These are phyloP conservation scores for Phytophthora ramorum DNA, from an alignment of 352 stramenopile species.

Conservation along the genomic window DNA sequence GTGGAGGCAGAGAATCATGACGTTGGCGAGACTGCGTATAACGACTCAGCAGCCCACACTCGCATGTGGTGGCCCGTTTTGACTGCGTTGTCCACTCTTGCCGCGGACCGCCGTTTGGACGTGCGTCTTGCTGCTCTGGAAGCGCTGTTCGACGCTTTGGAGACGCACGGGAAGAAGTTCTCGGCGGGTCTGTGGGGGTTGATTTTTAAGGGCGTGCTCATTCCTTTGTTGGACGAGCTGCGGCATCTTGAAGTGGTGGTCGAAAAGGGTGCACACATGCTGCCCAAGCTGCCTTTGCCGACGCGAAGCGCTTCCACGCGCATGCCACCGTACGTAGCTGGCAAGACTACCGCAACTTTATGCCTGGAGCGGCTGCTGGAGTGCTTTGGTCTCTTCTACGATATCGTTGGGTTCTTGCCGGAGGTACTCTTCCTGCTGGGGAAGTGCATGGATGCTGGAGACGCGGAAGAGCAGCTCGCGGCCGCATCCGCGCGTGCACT, in stretches of 20 bases:
- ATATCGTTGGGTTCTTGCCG: conserved; percentile 76
- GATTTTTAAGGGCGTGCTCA: conserved; percentile 88
- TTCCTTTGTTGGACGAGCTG: conserved; percentile 84
- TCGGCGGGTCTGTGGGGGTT: conserved; percentile 79
- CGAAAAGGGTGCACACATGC: conserved; percentile 45
- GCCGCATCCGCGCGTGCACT: conserved; percentile 61
- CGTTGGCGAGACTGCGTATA: conserved; percentile 50
- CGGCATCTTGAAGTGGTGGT: conserved; percentile 71
- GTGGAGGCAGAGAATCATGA: conserved; percentile 14
- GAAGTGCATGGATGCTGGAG: conserved; percentile 82
- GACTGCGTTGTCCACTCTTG: conserved; percentile 94
- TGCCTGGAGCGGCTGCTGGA: conserved; percentile 71
- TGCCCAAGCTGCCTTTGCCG: conserved; percentile 53
- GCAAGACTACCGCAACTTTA: conserved; percentile 69
- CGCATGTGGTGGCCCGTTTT: conserved; percentile 96
- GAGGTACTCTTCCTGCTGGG: conserved; percentile 81
- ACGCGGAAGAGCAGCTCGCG: conserved; percentile 75
- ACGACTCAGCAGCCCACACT: conserved; percentile 73
- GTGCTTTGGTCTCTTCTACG: conserved; percentile 84
- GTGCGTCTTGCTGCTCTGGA: conserved; percentile 83
- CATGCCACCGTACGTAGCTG: conserved; percentile 44
- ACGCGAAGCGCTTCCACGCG: conserved; percentile 19
- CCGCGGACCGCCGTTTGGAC: conserved; percentile 91
- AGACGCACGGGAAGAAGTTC: conserved; percentile 77
- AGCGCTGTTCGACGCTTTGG: conserved; percentile 77